These are phyloP conservation scores for Cnidoscolus chayamansa DNA, from an alignment of 441 rosid species.

Conservation along the genomic window DNA sequence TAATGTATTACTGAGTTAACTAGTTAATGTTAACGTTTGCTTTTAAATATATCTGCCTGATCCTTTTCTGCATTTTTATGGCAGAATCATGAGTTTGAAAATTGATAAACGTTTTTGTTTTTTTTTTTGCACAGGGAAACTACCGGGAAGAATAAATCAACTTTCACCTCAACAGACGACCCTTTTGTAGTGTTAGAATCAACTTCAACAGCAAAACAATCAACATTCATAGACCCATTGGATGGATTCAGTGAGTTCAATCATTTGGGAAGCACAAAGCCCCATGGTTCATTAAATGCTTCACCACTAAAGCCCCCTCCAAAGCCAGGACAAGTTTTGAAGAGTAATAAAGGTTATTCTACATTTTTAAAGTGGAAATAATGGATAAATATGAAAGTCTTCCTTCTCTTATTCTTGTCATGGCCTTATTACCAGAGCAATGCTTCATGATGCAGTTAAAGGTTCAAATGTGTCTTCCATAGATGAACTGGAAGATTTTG, in stretches of 20 bases:
- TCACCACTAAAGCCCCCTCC: slow-evolving; percentile 67
- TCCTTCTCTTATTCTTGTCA: slow-evolving; percentile 7
- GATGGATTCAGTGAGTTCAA: slow-evolving; percentile 50
- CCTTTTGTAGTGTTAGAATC: slow-evolving; percentile 69
- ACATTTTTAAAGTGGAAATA: slow-evolving; percentile 22
- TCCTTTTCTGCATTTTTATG: slow-evolving; percentile 7
- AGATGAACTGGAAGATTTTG: slow-evolving; percentile 77
- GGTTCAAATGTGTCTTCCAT: slow-evolving; percentile 46
- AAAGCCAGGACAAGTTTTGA: slow-evolving; percentile 53
- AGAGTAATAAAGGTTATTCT: slow-evolving; percentile 50
- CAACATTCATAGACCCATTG: slow-evolving; percentile 44
- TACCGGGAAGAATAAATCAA: slow-evolving; percentile 30
- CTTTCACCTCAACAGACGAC: slow-evolving; percentile 41
- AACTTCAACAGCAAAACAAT: slow-evolving; percentile 34
- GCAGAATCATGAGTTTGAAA: not conserved
- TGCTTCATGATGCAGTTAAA: slow-evolving; percentile 44
- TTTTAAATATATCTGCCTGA: not conserved
- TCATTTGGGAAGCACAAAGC: slow-evolving; percentile 34
- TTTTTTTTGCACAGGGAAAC: slow-evolving; percentile 27
- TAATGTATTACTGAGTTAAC: not conserved
- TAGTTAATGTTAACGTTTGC: not conserved
- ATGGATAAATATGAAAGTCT: slow-evolving; percentile 3
- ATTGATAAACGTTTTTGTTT: not conserved
- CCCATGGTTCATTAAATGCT: slow-evolving; percentile 32
- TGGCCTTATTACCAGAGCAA: slow-evolving; percentile 18